Conservation (phyloP, 768 basidiomycete genomes). For the Suillus fuscotomentosus region DNA sequence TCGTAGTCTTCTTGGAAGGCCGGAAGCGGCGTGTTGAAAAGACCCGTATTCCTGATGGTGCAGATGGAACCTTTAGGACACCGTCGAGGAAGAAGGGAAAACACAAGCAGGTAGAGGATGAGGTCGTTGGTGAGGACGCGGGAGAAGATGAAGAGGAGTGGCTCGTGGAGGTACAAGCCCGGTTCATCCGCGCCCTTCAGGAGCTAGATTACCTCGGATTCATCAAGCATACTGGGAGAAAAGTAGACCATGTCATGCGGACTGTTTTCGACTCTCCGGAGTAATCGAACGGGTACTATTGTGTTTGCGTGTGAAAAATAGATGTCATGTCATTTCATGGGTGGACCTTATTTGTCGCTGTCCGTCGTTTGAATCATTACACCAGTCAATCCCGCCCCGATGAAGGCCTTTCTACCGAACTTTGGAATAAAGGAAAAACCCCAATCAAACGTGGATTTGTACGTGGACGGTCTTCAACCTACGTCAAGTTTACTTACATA, state of each 20-base stretch:
- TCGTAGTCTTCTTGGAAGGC: slow-evolving; percentile 61
- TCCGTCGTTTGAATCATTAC: not conserved
- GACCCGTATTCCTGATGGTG: not conserved
- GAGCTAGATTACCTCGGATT: slow-evolving; percentile 82
- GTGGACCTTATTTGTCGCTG: not conserved
- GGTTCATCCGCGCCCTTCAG: slow-evolving; percentile 78
- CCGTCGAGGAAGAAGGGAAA: slow-evolving; percentile 25
- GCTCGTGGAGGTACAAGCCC: slow-evolving; percentile 67
- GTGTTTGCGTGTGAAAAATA: too few species aligned
- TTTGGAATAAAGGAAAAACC: too few species aligned
- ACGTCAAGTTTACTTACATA: too few species aligned
- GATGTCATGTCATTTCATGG: not conserved
- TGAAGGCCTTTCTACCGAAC: too few species aligned
- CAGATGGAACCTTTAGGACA: slow-evolving; percentile 9
- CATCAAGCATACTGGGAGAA: slow-evolving; percentile 76
- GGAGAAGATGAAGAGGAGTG: slow-evolving; percentile 46
- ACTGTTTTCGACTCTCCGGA: slow-evolving; percentile 53
- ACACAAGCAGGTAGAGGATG: slow-evolving; percentile 31
- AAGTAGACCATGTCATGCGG: slow-evolving; percentile 71
- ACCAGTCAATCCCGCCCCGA: too few species aligned
- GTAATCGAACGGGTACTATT: slow-evolving; percentile 7
- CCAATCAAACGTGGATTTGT: too few species aligned
- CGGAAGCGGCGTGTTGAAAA: slow-evolving; percentile 36
- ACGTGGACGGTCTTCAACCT: too few species aligned
- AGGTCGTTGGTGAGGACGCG: slow-evolving; percentile 20